phyloP scores from a whole-genome alignment of 2,329 filamentous ascomycete species.

The Colletotrichum sojae region DNA sequence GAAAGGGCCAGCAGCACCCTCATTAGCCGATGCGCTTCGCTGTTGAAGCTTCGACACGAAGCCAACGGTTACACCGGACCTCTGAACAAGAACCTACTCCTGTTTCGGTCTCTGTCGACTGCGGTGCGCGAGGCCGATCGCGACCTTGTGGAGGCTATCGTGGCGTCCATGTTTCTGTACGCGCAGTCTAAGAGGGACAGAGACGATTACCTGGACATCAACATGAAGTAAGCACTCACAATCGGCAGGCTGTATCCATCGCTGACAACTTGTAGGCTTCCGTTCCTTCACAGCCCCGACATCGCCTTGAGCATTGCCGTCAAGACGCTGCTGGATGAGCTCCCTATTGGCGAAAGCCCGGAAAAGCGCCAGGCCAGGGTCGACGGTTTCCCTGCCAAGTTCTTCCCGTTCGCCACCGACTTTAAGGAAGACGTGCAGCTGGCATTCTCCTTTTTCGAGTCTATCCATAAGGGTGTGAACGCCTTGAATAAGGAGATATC shows the following conservation, averaged over 20 bases:
- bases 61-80: slow-evolving; percentile 94
- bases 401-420: slow-evolving; percentile 71
- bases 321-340: slow-evolving; percentile 83
- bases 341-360: slow-evolving; percentile 70
- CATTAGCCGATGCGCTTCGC: slow-evolving; percentile 87
- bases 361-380: slow-evolving; percentile 62
- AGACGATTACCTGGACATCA: slow-evolving; percentile 77
- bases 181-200: slow-evolving; percentile 82
- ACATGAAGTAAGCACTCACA: slow-evolving; percentile 72
- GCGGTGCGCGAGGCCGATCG: slow-evolving; percentile 84
- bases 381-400: slow-evolving; percentile 65
- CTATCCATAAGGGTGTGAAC: slow-evolving; percentile 70
- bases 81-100: slow-evolving; percentile 88
- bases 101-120: slow-evolving; percentile 86
- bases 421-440: slow-evolving; percentile 73
- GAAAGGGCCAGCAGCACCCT: slow-evolving; percentile 85
- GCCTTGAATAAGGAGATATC: slow-evolving; percentile 64
- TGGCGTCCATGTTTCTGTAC: slow-evolving; percentile 84
- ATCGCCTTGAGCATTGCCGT: slow-evolving; percentile 84
- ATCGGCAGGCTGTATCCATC: slow-evolving; percentile 32
- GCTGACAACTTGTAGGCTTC: slow-evolving; percentile 62
- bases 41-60: slow-evolving; percentile 86
- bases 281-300: slow-evolving; percentile 79
- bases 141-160: slow-evolving; percentile 86
- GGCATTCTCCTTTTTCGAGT: slow-evolving; percentile 70